Evolutionary conservation across 2,329 filamentous ascomycete genomes (phyloP), one percentile per base, ranked within the genome.

Genomic region (Talaromyces sp.): DNA sequence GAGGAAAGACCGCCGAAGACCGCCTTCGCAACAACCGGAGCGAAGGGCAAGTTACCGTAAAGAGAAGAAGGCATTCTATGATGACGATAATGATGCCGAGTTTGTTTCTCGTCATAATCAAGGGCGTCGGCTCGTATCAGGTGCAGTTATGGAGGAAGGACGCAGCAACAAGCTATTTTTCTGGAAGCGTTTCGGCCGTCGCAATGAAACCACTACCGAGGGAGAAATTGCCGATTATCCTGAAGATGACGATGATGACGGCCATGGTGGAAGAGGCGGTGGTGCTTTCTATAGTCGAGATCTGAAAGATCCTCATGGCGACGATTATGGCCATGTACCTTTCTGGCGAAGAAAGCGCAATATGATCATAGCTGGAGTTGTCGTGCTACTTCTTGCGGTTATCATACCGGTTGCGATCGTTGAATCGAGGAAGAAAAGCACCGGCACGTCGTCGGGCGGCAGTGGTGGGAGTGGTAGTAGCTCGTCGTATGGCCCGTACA

Each of bases 71-170:
- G 63, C 54, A 31, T 42, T 63, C 48, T 59, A 70, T 50, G 65
- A 64, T n/a, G 57, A 54, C 3, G 40, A 62, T 58, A 44, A 35
- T 21, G 37, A 61, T 42, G 12, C 14, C n/a, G 58, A 61, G 16
- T 35, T 35, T 25, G 58, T 40, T 39, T 69, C 77, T 11, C 72
- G 76, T 44, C 79, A 77, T 57, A 74, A 74, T 46, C 82, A 81
- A 66, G 85, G 86, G 70, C 82, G 81, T 62, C 79, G 89, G 65
- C 80, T 90, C n/a, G 87, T 89, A 21, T 91, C 88, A 66, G 88
- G 88, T 21, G 86, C 87, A 0, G 76, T 88, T 18, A 78, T 89
- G 67, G 89, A 91, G 70, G 88, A 91, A 72, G 88, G 88, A 0
- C 80, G 74, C 40, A 73, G 71, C 52, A 71, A 76, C 70, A 83